These are phyloP conservation scores for Colletotrichum costaricense DNA, from an alignment of 2,329 filamentous ascomycete species.

Conservation along the genomic window DNA sequence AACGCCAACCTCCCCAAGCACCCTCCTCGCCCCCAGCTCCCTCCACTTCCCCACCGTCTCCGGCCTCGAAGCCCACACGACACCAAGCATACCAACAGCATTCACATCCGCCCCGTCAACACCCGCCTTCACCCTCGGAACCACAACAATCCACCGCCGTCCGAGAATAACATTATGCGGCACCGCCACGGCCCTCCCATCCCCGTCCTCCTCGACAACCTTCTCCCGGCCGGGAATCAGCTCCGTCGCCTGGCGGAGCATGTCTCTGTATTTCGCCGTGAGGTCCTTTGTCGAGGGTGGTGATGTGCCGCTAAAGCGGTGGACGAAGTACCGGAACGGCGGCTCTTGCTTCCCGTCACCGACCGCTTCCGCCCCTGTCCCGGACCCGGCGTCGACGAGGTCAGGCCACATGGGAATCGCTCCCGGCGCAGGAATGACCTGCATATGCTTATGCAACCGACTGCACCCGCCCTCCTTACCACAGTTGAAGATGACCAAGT, in stretches of 20 bases:
- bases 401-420: slow-evolving; percentile 43
- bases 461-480: slow-evolving; percentile 56
- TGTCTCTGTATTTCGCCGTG: slow-evolving; percentile 40
- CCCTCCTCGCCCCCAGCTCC: slow-evolving; percentile 46
- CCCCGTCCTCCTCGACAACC: slow-evolving; percentile 1
- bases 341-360: slow-evolving; percentile 31
- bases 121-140: slow-evolving; percentile 52
- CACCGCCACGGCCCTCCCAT: slow-evolving; percentile 32
- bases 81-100: slow-evolving; percentile 59
- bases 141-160: slow-evolving; percentile 56
- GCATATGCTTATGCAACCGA: slow-evolving; percentile 61
- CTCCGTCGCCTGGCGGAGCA: slow-evolving; percentile 40
- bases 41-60: slow-evolving; percentile 47
- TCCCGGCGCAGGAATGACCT: slow-evolving; percentile 49
- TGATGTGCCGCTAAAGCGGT: slow-evolving; percentile 39
- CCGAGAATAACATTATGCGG: slow-evolving; percentile 60
- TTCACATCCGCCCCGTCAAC: slow-evolving; percentile 54
- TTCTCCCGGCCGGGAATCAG: slow-evolving; percentile 15
- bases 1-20: slow-evolving; percentile 45
- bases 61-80: slow-evolving; percentile 47
- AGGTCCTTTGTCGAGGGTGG: slow-evolving; percentile 26
- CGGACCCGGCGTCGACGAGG: background rate
- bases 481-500: slow-evolving; percentile 60
- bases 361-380: no score
- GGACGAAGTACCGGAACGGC: slow-evolving; percentile 50